Conservation (phyloP, 768 basidiomycete genomes). For the Scleroderma bovista region DNA sequence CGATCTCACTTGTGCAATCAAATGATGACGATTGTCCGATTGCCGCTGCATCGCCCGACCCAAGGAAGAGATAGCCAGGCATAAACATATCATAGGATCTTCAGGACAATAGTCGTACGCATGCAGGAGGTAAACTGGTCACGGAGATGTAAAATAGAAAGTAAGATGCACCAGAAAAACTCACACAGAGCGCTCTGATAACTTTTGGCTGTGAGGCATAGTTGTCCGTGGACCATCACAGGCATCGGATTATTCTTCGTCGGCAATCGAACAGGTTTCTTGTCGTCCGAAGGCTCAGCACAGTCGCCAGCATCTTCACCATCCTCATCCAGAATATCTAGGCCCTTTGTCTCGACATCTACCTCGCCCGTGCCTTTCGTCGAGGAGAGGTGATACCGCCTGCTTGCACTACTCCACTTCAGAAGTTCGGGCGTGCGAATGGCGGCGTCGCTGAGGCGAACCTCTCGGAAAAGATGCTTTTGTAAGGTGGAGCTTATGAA, state of each 20-base stretch:
- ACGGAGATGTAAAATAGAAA: not conserved
- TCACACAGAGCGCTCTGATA: slow-evolving; percentile 89
- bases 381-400: slow-evolving; percentile 48
- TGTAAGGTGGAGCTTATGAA: slow-evolving; percentile 77
- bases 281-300: slow-evolving; percentile 16
- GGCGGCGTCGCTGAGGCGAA: slow-evolving; percentile 62
- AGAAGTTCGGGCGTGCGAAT: slow-evolving; percentile 56
- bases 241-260: slow-evolving; percentile 67
- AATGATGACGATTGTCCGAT: slow-evolving; percentile 88
- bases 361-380: slow-evolving; percentile 13
- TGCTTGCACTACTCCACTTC: slow-evolving; percentile 55
- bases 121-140: slow-evolving; percentile 78
- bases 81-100: slow-evolving; percentile 82
- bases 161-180: slow-evolving; percentile 25
- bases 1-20: slow-evolving; percentile 62
- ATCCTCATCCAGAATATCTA: slow-evolving; percentile 26
- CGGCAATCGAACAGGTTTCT: slow-evolving; percentile 40
- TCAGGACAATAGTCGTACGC: slow-evolving; percentile 81
- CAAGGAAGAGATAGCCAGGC: slow-evolving; percentile 77
- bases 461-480: slow-evolving; percentile 79
- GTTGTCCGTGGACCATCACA: slow-evolving; percentile 74
- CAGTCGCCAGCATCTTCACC: slow-evolving; percentile 27
- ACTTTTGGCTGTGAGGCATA: slow-evolving; percentile 78
- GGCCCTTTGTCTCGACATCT: slow-evolving; percentile 13
- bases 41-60: slow-evolving; percentile 92